A percentile compares a stretch with the other conserved stretches of the same genome.
These are phyloP conservation scores for Botryotinia narcissicola DNA, from an alignment of 2,329 filamentous ascomycete genomes.

Conservation along the genomic window DNA sequence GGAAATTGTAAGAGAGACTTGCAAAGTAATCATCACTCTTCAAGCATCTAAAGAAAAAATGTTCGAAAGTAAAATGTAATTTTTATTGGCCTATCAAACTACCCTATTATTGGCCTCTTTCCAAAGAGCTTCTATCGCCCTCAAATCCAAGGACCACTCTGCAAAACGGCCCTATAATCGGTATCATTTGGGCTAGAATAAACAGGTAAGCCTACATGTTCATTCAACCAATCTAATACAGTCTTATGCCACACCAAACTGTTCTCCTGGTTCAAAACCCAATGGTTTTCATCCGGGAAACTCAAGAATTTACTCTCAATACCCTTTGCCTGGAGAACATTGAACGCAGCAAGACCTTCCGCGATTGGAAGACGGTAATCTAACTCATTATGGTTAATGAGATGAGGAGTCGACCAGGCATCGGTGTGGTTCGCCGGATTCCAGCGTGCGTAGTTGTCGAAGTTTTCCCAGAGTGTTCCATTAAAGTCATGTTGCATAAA, in stretches of 20 bases:
- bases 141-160: constrained; percentile 18
- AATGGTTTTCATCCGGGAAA: constrained; percentile 66
- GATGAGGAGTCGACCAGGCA: constrained; percentile 79
- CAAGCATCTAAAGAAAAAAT: neutral
- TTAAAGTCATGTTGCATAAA: constrained; percentile 65
- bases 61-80: neutral
- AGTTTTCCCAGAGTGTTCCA: constrained; percentile 57
- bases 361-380: constrained; percentile 83
- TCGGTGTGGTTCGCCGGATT: constrained; percentile 59
- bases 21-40: too few relatives aligned
- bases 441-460: constrained; percentile 62
- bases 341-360: constrained; percentile 66
- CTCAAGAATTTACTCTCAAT: constrained; percentile 60
- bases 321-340: constrained; percentile 52
- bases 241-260: constrained; percentile 81
- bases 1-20: neutral
- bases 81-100: neutral
- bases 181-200: constrained; percentile 19
- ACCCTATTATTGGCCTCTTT: neutral
- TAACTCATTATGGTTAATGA: constrained; percentile 82
- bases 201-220: constrained; percentile 15
- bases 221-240: constrained; percentile 73
- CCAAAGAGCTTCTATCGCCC: rapidly evolving
- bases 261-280: constrained; percentile 87
- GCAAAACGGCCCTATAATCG: constrained; percentile 9